Evolutionary conservation across 345 rosid genomes (phyloP).

Genomic region (Excoecaria cochinchinensis): DNA sequence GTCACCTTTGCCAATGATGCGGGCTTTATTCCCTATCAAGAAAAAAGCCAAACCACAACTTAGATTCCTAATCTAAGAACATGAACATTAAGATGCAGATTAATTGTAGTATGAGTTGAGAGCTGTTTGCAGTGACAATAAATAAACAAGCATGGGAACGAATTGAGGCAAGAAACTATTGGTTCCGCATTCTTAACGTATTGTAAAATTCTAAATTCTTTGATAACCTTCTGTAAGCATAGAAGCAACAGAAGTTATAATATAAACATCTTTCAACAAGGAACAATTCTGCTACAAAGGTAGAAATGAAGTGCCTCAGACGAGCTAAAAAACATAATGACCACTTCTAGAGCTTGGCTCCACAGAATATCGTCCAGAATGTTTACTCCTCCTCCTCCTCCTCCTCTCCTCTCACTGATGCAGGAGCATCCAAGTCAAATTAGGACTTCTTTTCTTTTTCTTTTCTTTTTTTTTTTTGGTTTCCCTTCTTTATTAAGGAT

Average conservation of each 20-base stretch:
- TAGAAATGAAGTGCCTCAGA: too few species aligned
- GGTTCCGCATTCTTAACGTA: background rate
- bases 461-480: too few species aligned
- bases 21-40: constrained; percentile 79
- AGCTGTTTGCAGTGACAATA: background rate
- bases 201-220: background rate
- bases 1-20: constrained; percentile 82
- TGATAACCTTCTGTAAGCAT: background rate
- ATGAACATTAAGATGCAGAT: background rate
- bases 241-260: background rate
- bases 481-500: too few species aligned
- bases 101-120: background rate
- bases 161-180: background rate
- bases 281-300: background rate
- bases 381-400: background rate
- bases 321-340: background rate
- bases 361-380: background rate
- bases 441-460: too few species aligned
- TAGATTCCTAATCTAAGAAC: background rate
- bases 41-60: constrained; percentile 17
- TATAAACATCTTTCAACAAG: background rate
- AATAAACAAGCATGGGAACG: background rate
- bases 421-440: too few species aligned
- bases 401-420: background rate
- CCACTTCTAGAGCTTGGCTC: background rate